Evolutionary conservation across 164 flowering plant species (phyloP).

Genomic region (Vitis labrusca): DNA sequence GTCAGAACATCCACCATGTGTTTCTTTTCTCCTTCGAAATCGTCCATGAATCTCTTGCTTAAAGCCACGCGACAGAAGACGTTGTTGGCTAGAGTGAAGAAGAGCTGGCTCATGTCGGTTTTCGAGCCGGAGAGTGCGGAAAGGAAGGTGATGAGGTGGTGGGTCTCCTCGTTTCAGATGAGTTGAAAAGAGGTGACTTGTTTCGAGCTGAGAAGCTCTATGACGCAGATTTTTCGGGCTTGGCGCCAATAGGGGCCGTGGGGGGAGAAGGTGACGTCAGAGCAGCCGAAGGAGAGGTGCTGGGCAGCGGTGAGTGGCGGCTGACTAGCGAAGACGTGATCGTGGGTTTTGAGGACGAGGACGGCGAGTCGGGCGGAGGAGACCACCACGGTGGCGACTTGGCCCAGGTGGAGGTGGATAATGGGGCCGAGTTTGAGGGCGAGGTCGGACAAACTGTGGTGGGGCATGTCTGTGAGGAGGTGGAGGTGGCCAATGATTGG

Average conservation of each 20-base stretch:
- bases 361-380: slow-evolving; percentile 45
- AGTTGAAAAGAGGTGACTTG: slow-evolving; percentile 38
- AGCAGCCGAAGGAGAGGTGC: slow-evolving; percentile 53
- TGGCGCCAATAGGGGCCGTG: slow-evolving; percentile 65
- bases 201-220: slow-evolving; percentile 44
- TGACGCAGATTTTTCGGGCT: slow-evolving; percentile 46
- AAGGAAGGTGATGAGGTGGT: slow-evolving; percentile 19
- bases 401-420: slow-evolving; percentile 49
- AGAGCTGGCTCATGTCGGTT: slow-evolving; percentile 33
- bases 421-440: slow-evolving; percentile 45
- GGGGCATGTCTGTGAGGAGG: slow-evolving; percentile 54
- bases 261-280: slow-evolving; percentile 51
- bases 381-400: slow-evolving; percentile 47
- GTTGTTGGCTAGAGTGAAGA: slow-evolving; percentile 44
- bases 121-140: slow-evolving; percentile 12
- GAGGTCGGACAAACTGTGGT: slow-evolving; percentile 39
- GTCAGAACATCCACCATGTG: slow-evolving; percentile 37
- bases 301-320: slow-evolving; percentile 47
- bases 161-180: slow-evolving; percentile 45
- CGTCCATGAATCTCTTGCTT: slow-evolving; percentile 42
- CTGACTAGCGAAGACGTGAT: slow-evolving; percentile 42
- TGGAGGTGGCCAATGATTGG: slow-evolving; percentile 59
- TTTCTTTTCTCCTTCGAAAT: background rate
- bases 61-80: slow-evolving; percentile 65
- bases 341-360: slow-evolving; percentile 46